Evolutionary conservation across 139 green algal genomes (phyloP).

Genomic region (Asterochloris sp.): DNA sequence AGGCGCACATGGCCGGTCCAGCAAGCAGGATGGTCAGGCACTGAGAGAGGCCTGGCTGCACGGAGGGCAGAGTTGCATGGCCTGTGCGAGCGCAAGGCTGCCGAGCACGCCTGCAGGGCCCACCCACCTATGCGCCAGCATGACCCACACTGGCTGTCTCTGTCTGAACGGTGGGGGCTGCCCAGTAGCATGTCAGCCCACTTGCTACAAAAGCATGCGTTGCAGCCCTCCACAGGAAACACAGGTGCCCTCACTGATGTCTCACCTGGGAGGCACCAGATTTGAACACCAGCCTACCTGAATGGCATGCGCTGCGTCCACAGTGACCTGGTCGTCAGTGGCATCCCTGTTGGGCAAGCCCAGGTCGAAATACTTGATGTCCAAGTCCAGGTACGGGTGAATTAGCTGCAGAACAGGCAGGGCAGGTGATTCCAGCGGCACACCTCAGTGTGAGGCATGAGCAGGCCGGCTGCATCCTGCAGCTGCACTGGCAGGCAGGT

Average conservation of each 20-base stretch:
- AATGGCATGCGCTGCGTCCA: conserved; percentile 83
- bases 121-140: too few relatives aligned
- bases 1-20: too few relatives aligned
- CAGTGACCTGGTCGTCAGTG: conserved; percentile 82
- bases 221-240: background rate
- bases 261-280: background rate
- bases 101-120: too few relatives aligned
- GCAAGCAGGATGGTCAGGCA: too few relatives aligned
- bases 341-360: conserved; percentile 77
- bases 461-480: background rate
- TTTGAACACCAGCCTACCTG: conserved; percentile 32
- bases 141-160: too few relatives aligned
- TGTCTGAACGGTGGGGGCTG: too few relatives aligned
- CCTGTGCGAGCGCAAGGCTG: too few relatives aligned
- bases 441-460: background rate
- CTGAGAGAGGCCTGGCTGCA: too few relatives aligned
- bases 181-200: too few relatives aligned
- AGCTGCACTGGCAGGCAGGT: background rate
- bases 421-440: background rate
- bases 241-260: background rate
- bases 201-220: too few relatives aligned
- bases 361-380: conserved; percentile 95
- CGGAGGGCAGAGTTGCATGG: too few relatives aligned
- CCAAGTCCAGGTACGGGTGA: conserved; percentile 88
- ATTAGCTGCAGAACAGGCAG: conserved; percentile 69